Evolutionary conservation across 2,329 filamentous ascomycete species (phyloP).

Genomic region (Alternaria dauci): DNA sequence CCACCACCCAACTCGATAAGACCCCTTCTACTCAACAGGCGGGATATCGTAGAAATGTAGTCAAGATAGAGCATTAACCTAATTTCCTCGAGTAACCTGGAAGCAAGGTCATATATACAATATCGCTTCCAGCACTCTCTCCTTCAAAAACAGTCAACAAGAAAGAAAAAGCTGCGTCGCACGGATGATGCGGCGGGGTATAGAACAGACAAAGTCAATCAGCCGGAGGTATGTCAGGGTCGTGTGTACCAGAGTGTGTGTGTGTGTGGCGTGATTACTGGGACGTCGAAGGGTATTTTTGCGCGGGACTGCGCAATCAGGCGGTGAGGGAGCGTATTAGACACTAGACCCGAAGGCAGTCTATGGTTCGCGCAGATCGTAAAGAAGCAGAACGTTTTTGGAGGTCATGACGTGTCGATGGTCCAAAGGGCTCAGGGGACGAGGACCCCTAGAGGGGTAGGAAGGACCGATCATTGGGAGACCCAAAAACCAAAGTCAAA

Average conservation of each 20-base stretch:
- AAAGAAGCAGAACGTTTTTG: constrained; percentile 1
- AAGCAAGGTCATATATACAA: constrained; percentile 27
- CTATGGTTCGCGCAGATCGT: constrained; percentile 20
- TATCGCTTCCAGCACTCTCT: constrained; percentile 8
- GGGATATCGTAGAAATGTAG: constrained; percentile 28
- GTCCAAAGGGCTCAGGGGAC: background rate
- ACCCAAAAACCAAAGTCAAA: constrained; percentile 38
- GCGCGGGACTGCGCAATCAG: constrained; percentile 19
- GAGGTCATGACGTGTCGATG: background rate
- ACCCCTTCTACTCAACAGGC: constrained; percentile 12
- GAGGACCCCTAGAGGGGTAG: constrained; percentile 9
- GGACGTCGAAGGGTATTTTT: constrained; percentile 21
- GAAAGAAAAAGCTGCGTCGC: constrained; percentile 16
- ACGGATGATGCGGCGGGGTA: constrained; percentile 27
- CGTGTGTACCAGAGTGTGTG: constrained; percentile 15
- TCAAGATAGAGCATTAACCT: constrained; percentile 22
- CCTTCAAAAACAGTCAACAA: constrained; percentile 11
- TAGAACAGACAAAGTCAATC: constrained; percentile 33
- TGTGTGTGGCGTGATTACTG: constrained; percentile 12
- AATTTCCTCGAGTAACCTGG: background rate
- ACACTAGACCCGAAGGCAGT: constrained; percentile 28
- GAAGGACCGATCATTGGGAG: constrained; percentile 16
- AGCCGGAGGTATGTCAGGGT: constrained; percentile 12
- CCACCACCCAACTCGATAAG: background rate
- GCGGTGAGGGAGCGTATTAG: constrained; percentile 36